A percentile compares a stretch with the other conserved stretches of the same genome.
phyloP scores from a whole-genome alignment of 805 yeast species.

The Yarrowia osloensis region DNA sequence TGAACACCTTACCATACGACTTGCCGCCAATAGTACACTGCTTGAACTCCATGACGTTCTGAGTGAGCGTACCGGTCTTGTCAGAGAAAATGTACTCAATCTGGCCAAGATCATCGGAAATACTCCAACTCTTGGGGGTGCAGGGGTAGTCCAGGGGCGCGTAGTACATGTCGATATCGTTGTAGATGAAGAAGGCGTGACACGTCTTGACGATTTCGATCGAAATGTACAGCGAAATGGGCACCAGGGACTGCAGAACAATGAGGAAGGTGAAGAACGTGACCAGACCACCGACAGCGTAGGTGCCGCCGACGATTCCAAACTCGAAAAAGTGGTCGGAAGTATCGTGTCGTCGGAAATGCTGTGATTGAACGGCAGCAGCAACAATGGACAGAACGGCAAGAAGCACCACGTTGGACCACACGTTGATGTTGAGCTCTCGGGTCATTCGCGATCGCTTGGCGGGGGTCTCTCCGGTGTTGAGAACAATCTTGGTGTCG shows the following conservation, averaged over 20 bases:
- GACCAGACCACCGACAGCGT: slow-evolving; percentile 67
- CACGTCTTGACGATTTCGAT: slow-evolving; percentile 77
- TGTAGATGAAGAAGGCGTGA: slow-evolving; percentile 75
- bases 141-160: slow-evolving; percentile 72
- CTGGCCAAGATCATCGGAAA: slow-evolving; percentile 83
- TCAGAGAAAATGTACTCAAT: slow-evolving; percentile 81
- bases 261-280: slow-evolving; percentile 73
- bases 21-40: slow-evolving; percentile 72
- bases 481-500: slow-evolving; percentile 77
- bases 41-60: slow-evolving; percentile 81
- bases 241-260: slow-evolving; percentile 74
- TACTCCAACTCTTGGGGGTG: slow-evolving; percentile 80
- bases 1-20: slow-evolving; percentile 72
- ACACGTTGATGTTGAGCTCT: slow-evolving; percentile 67
- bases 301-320: slow-evolving; percentile 59
- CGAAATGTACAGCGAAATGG: slow-evolving; percentile 76
- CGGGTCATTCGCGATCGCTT: slow-evolving; percentile 67
- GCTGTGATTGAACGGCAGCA: slow-evolving; percentile 70
- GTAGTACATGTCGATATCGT: slow-evolving; percentile 71
- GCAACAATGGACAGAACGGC: slow-evolving; percentile 68
- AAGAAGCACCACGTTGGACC: slow-evolving; percentile 63
- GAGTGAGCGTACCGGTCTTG: slow-evolving; percentile 83
- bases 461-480: slow-evolving; percentile 78
- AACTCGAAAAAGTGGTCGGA: slow-evolving; percentile 63
- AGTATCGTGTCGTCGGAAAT: slow-evolving; percentile 49